Evolutionary conservation across 495 filamentous ascomycete species (phyloP).

Genomic region (Talaromyces wortmannii): DNA sequence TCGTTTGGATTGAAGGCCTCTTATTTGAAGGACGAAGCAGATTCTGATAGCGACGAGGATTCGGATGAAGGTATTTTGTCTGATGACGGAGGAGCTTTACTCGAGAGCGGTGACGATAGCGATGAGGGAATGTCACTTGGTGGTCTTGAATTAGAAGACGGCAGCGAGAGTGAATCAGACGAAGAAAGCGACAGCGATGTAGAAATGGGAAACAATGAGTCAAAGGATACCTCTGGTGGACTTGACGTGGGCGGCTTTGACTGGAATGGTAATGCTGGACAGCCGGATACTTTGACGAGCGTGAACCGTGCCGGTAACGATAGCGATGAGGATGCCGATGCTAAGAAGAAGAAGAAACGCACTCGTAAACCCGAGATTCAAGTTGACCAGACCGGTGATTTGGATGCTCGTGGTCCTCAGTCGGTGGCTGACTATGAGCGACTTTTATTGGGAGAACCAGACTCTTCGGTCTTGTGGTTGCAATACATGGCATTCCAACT

Average conservation of each 20-base stretch:
- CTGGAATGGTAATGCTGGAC: slow-evolving; percentile 60
- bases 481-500: slow-evolving; percentile 97
- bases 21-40: slow-evolving; percentile 65
- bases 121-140: slow-evolving; percentile 41
- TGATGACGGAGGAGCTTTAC: slow-evolving; percentile 38
- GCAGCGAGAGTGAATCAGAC: slow-evolving; percentile 34
- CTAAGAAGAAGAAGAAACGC: slow-evolving; percentile 69
- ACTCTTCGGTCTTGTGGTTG: slow-evolving; percentile 85
- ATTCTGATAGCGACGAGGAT: slow-evolving; percentile 42
- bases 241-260: slow-evolving; percentile 80
- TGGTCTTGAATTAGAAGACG: slow-evolving; percentile 43
- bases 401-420: slow-evolving; percentile 86
- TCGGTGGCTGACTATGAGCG: slow-evolving; percentile 88
- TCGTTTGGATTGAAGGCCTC: slow-evolving; percentile 89
- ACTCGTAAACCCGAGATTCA: slow-evolving; percentile 71
- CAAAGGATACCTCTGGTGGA: slow-evolving; percentile 33
- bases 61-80: slow-evolving; percentile 25
- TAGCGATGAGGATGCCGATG: slow-evolving; percentile 40
- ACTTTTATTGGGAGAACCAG: slow-evolving; percentile 82
- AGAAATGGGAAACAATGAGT: slow-evolving; percentile 14
- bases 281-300: slow-evolving; percentile 2
- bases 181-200: slow-evolving; percentile 30
- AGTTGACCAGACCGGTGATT: slow-evolving; percentile 79
- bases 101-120: slow-evolving; percentile 31
- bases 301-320: slow-evolving; percentile 37